Evolutionary conservation across 306 rosid genomes (phyloP), one percentile per base, ranked within the genome.

Genomic region (Cicer bijugum): DNA sequence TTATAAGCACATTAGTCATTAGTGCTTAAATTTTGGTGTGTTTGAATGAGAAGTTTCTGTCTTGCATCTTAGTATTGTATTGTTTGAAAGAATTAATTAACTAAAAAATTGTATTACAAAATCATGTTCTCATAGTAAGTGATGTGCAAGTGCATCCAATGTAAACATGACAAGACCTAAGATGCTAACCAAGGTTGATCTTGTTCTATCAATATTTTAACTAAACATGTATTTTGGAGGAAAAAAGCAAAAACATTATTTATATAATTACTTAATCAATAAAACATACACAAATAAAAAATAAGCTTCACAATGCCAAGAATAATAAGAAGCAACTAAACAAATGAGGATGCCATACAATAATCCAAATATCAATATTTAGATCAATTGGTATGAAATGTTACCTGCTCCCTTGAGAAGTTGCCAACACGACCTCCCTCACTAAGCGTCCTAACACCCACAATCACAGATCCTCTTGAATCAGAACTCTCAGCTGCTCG

Each of bases 361-460:
- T 47, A 58, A 52, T 50, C 48, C 47, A 40, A 33, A 65, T 37
- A 60, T 44, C 37, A 51, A 67, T 46, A 55, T 67, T 53, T 53
- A 46, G 67, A 50, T 28, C 59, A 71, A 47, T 33, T 37, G 44
- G 74, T 53, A 64, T 33, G 69, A 28, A 50, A 63, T 64, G 55
- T 59, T 71, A 94, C 99, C 95, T 94, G 99, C 87, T 94, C 97
- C 86, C 99, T 90, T 7, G 99, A 91, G 83, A 94, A 94, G 79
- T 84, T 83, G 67, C 99, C 99, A 61, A 94, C 99, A 64, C 99
- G 96, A 28, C 99, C 99, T 58, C 99, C 99, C 90, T 94, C 99
- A 56, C 99, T 94, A 67, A 94, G 96, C 67, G 99, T 94, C 75
- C 99, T 87, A 82, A 94, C 99, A 70, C 99, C 99, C 52, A 94